Conservation (phyloP, 768 basidiomycete genomes). For the Pleurotus tuoliensis region DNA sequence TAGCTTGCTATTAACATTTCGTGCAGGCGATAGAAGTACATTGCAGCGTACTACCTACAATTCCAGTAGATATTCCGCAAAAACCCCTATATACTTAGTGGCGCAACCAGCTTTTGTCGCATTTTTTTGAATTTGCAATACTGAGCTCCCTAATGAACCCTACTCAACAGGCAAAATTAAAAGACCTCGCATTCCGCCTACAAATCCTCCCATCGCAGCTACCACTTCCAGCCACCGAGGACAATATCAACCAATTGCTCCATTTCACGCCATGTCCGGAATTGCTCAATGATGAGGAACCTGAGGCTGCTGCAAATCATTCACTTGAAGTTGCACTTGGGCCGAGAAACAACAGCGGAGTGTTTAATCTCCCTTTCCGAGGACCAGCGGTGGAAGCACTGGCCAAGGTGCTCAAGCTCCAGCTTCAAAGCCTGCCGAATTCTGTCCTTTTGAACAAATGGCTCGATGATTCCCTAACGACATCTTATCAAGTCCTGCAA, state of each 20-base stretch:
- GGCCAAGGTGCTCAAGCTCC: not conserved
- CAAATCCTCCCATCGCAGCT: not conserved
- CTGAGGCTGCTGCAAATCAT: constrained; percentile 8
- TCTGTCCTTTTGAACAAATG: constrained; percentile 7
- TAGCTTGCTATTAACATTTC: no score
- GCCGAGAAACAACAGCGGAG: not conserved
- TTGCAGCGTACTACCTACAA: no score
- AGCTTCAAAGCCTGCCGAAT: constrained; percentile 1
- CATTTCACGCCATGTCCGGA: constrained; percentile 2
- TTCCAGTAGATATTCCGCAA: no score
- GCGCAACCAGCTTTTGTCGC: no score
- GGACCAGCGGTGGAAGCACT: constrained; percentile 4
- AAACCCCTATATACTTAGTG: no score
- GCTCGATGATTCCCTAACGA: not conserved
- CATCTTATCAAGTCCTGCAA: not conserved
- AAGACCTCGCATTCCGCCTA: not conserved
- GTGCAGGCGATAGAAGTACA: no score
- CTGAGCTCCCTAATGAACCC: not conserved
- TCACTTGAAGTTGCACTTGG: constrained; percentile 7
- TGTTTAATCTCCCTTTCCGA: not conserved
- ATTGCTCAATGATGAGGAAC: constrained; percentile 6
- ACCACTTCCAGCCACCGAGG: not conserved
- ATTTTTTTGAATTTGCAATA: no score
- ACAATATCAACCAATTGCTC: not conserved
- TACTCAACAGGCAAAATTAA: not conserved